A percentile compares a stretch with the other conserved stretches of the same genome.
Conservation (phyloP, 1,139 yeast genomes). For the Geotrichum australiense region DNA sequence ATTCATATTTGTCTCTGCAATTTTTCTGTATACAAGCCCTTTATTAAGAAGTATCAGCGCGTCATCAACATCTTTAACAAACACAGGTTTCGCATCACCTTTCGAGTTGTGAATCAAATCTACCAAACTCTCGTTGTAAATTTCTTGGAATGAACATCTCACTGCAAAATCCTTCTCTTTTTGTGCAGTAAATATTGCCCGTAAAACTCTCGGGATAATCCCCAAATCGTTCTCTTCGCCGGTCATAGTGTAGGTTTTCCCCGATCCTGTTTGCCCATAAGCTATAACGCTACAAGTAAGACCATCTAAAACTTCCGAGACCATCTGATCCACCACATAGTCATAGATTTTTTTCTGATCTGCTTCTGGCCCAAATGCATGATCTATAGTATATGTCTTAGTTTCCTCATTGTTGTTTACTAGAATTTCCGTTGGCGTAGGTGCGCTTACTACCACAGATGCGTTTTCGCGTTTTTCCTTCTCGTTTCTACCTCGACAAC, state of each 20-base stretch:
- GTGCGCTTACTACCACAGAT: conserved; percentile 53
- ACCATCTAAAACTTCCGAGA: conserved; percentile 54
- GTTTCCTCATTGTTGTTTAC: conserved; percentile 20
- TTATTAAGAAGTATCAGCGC: conserved; percentile 42
- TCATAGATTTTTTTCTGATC: conserved; percentile 56
- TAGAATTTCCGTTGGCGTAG: conserved; percentile 18
- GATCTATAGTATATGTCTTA: conserved; percentile 59
- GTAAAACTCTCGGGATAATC: conserved; percentile 59
- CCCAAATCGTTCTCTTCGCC: conserved; percentile 61
- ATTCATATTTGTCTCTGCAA: conserved; percentile 63
- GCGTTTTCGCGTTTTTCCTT: conserved; percentile 66
- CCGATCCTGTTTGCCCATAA: conserved; percentile 88
- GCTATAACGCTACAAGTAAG: conserved; percentile 65
- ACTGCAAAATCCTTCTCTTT: conserved; percentile 48
- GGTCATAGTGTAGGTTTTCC: conserved; percentile 79
- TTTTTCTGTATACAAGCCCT: conserved; percentile 51
- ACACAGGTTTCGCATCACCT: conserved; percentile 41
- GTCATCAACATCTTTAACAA: conserved; percentile 36
- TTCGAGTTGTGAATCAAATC: conserved; percentile 43
- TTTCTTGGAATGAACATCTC: conserved; percentile 61
- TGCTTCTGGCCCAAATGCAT: conserved; percentile 67
- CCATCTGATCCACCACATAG: conserved; percentile 52
- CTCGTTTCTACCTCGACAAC: conserved; percentile 77
- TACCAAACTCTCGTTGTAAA: conserved; percentile 65
- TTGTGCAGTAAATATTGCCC: conserved; percentile 44